A percentile compares a stretch with the other conserved stretches of the same genome.
These are phyloP conservation scores for Eimeria maxima DNA, from an alignment of 169 alveolate species.

Conservation along the genomic window DNA sequence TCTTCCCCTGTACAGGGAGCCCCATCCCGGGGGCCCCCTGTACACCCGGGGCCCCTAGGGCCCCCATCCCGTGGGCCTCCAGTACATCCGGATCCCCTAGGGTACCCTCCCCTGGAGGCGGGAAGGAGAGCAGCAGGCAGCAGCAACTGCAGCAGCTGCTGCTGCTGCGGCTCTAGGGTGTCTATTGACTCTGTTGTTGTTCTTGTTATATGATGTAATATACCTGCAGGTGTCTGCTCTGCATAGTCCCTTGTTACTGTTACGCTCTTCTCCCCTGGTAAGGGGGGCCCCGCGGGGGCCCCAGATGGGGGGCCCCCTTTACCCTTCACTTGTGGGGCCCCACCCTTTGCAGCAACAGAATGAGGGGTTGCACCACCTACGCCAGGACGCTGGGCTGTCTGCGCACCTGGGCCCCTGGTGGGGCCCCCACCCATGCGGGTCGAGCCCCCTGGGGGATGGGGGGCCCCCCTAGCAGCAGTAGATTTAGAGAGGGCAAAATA, in stretches of 20 bases:
- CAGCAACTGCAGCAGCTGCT: constrained; percentile 23
- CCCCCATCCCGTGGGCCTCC: no score
- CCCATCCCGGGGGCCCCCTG: not conserved
- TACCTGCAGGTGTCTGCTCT: not conserved
- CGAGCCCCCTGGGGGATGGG: constrained; percentile 11
- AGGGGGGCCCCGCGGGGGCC: constrained; percentile 44
- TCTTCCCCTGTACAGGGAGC: not conserved
- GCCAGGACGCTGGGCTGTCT: not conserved
- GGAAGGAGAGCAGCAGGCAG: not conserved
- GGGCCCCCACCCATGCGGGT: not conserved
- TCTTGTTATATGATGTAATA: not conserved
- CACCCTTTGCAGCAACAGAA: not conserved
- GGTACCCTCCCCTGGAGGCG: no score
- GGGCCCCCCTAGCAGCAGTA: not conserved
- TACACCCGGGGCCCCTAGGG: not conserved
- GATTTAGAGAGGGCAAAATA: not conserved
- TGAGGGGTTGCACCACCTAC: not conserved
- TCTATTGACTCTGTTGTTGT: constrained; percentile 12
- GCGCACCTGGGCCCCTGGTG: no score
- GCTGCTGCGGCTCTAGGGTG: no score
- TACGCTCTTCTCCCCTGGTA: not conserved
- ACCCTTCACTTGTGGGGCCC: constrained; percentile 4
- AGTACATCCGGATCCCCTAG: not conserved
- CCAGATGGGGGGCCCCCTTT: not conserved
- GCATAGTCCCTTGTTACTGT: constrained; percentile 18